Evolutionary conservation across 768 basidiomycete species (phyloP), one percentile per base, ranked within the genome.

Genomic region (Trametes sanguinea): DNA sequence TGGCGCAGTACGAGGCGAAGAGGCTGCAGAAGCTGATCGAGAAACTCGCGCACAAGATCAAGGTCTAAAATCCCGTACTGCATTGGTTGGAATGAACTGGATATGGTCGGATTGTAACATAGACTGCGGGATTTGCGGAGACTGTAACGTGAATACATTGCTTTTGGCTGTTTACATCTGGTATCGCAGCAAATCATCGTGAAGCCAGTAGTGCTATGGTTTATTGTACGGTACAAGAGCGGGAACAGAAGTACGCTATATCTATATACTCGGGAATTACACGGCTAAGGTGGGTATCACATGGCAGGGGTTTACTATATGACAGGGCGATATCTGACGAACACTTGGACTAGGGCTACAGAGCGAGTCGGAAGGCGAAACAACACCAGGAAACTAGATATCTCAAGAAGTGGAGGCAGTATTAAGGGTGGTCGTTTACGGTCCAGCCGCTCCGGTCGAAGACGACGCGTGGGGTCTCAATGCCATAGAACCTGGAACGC

Each of bases 1-100:
- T 87, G 64, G 87, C 87, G 1, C 69, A 83, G 61, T 73, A 82
- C 64, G 92, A 94, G 71, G 81, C 82, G 10, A 71, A 73, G 10
- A 81, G 89, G 51, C 75, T 93, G 64, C 74, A 76, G 27, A 70
- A 68, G 6, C 77, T 88, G 56, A 72, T 94, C n/a, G 76, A 81
- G 55, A 65, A 62, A 22, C 62, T 72, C 1, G 55, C 57, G 8
- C 30, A 57, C 42, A 52, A 60, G 45, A 60, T 68, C 29, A 55
- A 60, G 54, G 50, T 64, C 37, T 63, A 14, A 54, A 17, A 42
- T 14, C 14, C 48, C 13, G 48, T 27, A 37, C 11, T 11, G 35
- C 22, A 37, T 50, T 43, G 42, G 42, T 32, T 32, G 14, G 29
- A 50, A 22, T 8, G 7, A 2, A n/a, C 9, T 46, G 17, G 45